Conservation (phyloP, 306 rosid species). For the Corylus avellana region DNA sequence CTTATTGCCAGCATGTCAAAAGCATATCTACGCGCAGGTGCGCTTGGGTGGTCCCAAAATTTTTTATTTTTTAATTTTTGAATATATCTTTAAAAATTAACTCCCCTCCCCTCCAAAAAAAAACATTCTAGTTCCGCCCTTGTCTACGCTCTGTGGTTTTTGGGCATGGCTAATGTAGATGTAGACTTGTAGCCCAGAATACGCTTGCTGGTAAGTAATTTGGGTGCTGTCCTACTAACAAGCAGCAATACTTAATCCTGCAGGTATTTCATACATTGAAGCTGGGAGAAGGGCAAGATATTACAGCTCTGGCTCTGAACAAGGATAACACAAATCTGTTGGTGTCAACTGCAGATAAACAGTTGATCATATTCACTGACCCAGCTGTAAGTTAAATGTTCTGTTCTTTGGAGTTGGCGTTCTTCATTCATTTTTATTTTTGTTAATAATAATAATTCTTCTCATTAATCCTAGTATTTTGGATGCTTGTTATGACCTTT, state of each 20-base stretch:
- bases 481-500: conserved; percentile 29
- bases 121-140: too few relatives aligned
- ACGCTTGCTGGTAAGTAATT: conserved; percentile 14
- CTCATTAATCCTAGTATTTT: background rate
- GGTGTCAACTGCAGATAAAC: conserved; percentile 87
- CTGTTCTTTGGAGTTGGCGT: background rate
- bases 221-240: conserved; percentile 13
- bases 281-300: conserved; percentile 77
- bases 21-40: background rate
- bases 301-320: conserved; percentile 87
- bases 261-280: conserved; percentile 77
- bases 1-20: background rate
- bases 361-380: conserved; percentile 83
- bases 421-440: background rate
- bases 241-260: conserved; percentile 21
- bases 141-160: background rate
- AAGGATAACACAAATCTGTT: conserved; percentile 82
- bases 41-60: too few relatives aligned
- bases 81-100: too few relatives aligned
- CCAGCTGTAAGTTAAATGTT: conserved; percentile 73
- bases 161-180: background rate
- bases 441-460: background rate
- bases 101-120: too few relatives aligned
- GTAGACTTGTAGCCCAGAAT: background rate
- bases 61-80: too few relatives aligned